A percentile compares a stretch with the other conserved stretches of the same genome.
phyloP scores from a whole-genome alignment of 2,329 filamentous ascomycete genomes.

The Paracoccidioides lutzii region DNA sequence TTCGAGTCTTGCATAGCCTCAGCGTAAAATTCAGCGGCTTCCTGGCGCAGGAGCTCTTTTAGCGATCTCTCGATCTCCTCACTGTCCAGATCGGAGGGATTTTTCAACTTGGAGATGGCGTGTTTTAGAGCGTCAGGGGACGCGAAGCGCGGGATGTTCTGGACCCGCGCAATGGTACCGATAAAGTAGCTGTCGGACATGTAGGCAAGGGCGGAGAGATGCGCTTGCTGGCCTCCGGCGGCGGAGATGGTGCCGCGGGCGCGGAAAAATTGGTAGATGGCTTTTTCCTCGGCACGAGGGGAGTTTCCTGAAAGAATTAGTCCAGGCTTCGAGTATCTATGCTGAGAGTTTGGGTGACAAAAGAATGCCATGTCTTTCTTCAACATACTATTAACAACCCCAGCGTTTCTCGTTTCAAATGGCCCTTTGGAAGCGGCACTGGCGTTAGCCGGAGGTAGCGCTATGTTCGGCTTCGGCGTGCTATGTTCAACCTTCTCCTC shows the following conservation, averaged over 20 bases:
- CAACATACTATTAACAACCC: slow-evolving; percentile 41
- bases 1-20: slow-evolving; percentile 9
- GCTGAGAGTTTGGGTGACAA: background rate
- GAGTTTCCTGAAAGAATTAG: slow-evolving; percentile 20
- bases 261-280: slow-evolving; percentile 44
- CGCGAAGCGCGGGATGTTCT: slow-evolving; percentile 64
- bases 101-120: slow-evolving; percentile 28
- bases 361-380: background rate
- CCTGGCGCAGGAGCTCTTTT: slow-evolving; percentile 31
- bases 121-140: slow-evolving; percentile 34
- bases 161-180: slow-evolving; percentile 69
- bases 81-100: slow-evolving; percentile 32
- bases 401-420: slow-evolving; percentile 45
- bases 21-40: slow-evolving; percentile 26
- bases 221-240: slow-evolving; percentile 61
- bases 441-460: slow-evolving; percentile 31
- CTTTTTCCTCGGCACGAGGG: slow-evolving; percentile 50
- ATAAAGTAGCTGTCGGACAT: slow-evolving; percentile 91
- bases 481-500: slow-evolving; percentile 52
- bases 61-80: slow-evolving; percentile 28
- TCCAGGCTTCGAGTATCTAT: background rate
- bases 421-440: slow-evolving; percentile 31
- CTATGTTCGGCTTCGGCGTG: slow-evolving; percentile 43
- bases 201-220: slow-evolving; percentile 81
- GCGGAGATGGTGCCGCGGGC: slow-evolving; percentile 55